Percentiles rank a stretch among this genome's conserved stretches.
Evolutionary conservation across 306 rosid species (phyloP).

Genomic region (Canavalia gladiata): DNA sequence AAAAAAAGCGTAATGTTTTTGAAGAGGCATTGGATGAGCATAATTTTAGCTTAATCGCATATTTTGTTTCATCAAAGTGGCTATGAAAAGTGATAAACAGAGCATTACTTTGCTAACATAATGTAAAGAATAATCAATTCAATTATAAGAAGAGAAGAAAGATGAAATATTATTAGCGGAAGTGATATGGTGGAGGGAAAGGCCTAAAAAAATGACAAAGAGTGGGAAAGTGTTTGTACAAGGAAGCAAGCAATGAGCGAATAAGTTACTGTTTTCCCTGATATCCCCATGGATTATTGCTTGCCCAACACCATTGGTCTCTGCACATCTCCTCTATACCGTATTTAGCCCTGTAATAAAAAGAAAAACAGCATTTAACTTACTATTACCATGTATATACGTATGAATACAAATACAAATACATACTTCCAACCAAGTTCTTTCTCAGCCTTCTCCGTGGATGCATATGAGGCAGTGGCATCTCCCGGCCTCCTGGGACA

Average conservation of each 20-base stretch:
- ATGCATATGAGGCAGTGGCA: conserved; percentile 86
- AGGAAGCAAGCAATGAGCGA: no score
- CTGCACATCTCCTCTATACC: conserved; percentile 86
- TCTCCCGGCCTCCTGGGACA: conserved; percentile 86
- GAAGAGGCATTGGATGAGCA: neutral
- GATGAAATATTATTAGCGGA: conserved; percentile 19
- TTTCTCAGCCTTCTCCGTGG: conserved; percentile 75
- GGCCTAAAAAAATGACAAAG: conserved; percentile 11
- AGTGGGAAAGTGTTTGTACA: no score
- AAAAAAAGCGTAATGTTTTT: neutral
- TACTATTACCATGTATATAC: no score
- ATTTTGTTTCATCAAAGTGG: neutral
- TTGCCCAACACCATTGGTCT: conserved; percentile 92
- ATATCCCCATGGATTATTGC: conserved; percentile 86
- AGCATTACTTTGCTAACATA: neutral
- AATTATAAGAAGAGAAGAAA: conserved; percentile 19
- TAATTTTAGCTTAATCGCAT: no score
- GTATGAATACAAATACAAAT: no score
- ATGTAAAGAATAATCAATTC: conserved; percentile 18
- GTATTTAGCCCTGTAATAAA: conserved; percentile 50
- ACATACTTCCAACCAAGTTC: conserved; percentile 91
- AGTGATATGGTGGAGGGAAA: conserved; percentile 16
- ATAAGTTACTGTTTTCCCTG: conserved; percentile 43
- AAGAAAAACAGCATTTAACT: no score
- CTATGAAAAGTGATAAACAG: neutral